Evolutionary conservation across 768 basidiomycete species (phyloP).

Genomic region (Boletellus ananas): DNA sequence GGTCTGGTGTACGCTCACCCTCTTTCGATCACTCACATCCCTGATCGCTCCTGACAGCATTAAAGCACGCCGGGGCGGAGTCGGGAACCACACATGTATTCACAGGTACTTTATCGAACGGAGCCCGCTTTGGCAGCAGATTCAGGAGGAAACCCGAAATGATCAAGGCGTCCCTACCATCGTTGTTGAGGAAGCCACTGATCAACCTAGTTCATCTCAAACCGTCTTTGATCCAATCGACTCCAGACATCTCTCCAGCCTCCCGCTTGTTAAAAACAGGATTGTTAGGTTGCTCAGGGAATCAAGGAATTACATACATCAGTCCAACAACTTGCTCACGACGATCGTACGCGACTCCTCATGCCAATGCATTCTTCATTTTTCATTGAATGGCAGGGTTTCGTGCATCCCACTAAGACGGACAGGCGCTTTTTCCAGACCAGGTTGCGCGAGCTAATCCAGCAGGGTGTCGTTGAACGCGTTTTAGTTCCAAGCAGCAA

Average conservation of each 20-base stretch:
- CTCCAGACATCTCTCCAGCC: constrained; percentile 70
- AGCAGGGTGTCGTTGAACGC: constrained; percentile 71
- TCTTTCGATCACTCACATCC: background rate
- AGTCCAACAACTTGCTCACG: constrained; percentile 71
- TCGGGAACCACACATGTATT: constrained; percentile 73
- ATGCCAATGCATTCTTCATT: background rate
- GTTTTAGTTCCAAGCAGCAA: constrained; percentile 63
- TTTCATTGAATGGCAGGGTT: constrained; percentile 51
- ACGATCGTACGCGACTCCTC: constrained; percentile 54
- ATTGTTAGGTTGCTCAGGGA: constrained; percentile 68
- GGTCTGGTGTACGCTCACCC: constrained; percentile 58
- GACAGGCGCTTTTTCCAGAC: constrained; percentile 82
- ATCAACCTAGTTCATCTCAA: constrained; percentile 18
- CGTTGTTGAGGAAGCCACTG: constrained; percentile 20
- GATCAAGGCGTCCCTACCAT: constrained; percentile 19
- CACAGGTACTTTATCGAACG: constrained; percentile 82
- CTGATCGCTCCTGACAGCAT: constrained; percentile 39
- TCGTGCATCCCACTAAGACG: constrained; percentile 65
- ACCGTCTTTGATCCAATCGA: constrained; percentile 72
- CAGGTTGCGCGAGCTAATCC: constrained; percentile 67
- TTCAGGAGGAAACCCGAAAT: constrained; percentile 55
- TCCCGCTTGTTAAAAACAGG: constrained; percentile 66
- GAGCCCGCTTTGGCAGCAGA: constrained; percentile 71
- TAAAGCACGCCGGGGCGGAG: constrained; percentile 74
- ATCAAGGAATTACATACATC: constrained; percentile 67